Evolutionary conservation across 176 grass and related monocot species (phyloP), one percentile per base, ranked within the genome.

Genomic region (Pontederia crassipes): DNA sequence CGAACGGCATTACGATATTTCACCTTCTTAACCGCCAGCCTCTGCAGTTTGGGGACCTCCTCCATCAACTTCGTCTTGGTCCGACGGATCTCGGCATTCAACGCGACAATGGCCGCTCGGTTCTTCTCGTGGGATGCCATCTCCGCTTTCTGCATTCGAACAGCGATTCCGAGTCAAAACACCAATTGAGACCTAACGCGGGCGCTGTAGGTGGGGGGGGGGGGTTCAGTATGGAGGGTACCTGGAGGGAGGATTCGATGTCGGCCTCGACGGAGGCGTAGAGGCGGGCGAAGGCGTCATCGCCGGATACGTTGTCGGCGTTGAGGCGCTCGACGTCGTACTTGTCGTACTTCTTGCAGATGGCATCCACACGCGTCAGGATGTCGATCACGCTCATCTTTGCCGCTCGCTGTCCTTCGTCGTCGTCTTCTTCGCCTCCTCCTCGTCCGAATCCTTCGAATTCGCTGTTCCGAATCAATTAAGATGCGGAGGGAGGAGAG

Each of bases 301-400:
- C 94, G 65, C 94, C 94, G 77, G 84, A 81, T 82, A 89, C 79
- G 72, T 98, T 98, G 79, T 81, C 75, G 57, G 76, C 84, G 68
- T 92, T 88, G 71, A 86, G 84, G 74, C 71, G 76, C 48, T 86
- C 88, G 56, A 81, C 85, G 62, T 98, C 94, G 79, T 98, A 92
- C 84, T 69, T 98, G 67, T 92, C 93, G 45, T 98, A 93, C 84
- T 98, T 93, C 74, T 83, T 84, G 81, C 88, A 93, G 79, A 98
- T 98, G 50, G 84, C 68, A 52, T 98, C 93, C 55, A 98, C 87
- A 45, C 93, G 87, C 26, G 93, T 98, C 10, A 92, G 77, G 64
- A 98, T 81, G 52, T 87, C 90, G 80, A 89, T 90, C 40, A 89
- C 86, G 69, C 78, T 90, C 90, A 95, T 87, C 75, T 75, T 66